Evolutionary conservation across 495 filamentous ascomycete species (phyloP).

Genomic region (Xanthoparmelia taractica): DNA sequence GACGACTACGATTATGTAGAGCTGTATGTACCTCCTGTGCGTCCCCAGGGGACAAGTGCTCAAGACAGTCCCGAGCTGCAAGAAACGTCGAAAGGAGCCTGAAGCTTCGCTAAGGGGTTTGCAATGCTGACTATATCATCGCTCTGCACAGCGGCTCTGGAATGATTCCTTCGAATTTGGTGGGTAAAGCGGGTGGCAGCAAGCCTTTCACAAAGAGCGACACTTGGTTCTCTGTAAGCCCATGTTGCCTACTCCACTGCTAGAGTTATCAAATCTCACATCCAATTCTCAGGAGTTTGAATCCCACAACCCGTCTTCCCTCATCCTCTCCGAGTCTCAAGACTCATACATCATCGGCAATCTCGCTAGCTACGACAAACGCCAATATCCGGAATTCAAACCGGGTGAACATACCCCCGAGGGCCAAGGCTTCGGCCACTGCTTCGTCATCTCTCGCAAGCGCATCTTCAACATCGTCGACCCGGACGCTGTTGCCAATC

Average conservation of each 20-base stretch:
- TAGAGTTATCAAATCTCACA: background rate
- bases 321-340: constrained; percentile 22
- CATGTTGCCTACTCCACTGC: background rate
- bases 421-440: constrained; percentile 31
- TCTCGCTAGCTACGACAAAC: constrained; percentile 26
- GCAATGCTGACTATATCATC: background rate
- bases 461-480: constrained; percentile 32
- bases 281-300: constrained; percentile 19
- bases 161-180: constrained; percentile 17
- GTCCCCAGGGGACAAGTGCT: background rate
- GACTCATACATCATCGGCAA: constrained; percentile 30
- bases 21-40: constrained; percentile 18
- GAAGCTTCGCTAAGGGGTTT: background rate
- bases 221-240: constrained; percentile 26
- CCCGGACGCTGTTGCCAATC: constrained; percentile 16
- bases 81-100: background rate
- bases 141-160: constrained; percentile 6
- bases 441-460: constrained; percentile 29
- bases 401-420: constrained; percentile 13
- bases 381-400: constrained; percentile 29
- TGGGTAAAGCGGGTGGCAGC: constrained; percentile 7
- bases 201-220: constrained; percentile 15
- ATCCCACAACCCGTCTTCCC: constrained; percentile 13
- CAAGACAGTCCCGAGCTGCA: background rate
- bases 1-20: constrained; percentile 17